Base-by-base conservation (phyloP, 2,329 filamentous ascomycete species). In the Colletotrichum sp. region DNA sequence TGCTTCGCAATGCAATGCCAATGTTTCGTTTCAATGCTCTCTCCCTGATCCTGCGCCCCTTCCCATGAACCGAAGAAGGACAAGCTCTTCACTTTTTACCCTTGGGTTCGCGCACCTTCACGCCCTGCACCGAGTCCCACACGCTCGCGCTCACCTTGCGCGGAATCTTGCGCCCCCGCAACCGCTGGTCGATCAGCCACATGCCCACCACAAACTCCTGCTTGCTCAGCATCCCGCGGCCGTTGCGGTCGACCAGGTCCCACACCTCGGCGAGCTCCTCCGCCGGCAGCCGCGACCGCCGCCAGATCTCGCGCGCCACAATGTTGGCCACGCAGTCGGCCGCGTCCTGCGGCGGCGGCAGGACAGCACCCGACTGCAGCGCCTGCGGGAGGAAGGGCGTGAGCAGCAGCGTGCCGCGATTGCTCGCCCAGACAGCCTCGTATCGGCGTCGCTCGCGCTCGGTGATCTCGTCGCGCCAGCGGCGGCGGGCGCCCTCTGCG, bases 351-450 rank as follows among this genome's bases (percentile, higher is more conserved):
- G 69, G 55, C 66, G 24, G 63, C 12, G 60, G 36, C 3, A 21
- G 10, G 10, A 49, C 44, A 0, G 36, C 5, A 13, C 16, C 62
- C 3, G 28, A 16, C 18, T 67, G 62, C 9, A 55, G 15, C 13
- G 74, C 52, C 30, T 77, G 70, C 18, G 74, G 64, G 5, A 44
- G 34, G 24, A 64, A 72, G 28, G 21, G 78, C 49, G 21, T 21
- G 2, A 72, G 63, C 15, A 91, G 84, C 10, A 91, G 84, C 0
- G 92, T 75, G 0, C 95, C 95, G 65, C 92, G 91, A 80, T 97
- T 97, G 57, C 94, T 95, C 2, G 95, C 95, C 94, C 95, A 97
- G 2, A 97, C 90, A 4, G 94, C 95, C 83, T 96, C 95, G 83
- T 97, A 97, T 2, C 95, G 90, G 81, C 94, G 94, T n/a, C 94